Conservation (phyloP, 331 rosid species). For the Cydonia oblonga region DNA sequence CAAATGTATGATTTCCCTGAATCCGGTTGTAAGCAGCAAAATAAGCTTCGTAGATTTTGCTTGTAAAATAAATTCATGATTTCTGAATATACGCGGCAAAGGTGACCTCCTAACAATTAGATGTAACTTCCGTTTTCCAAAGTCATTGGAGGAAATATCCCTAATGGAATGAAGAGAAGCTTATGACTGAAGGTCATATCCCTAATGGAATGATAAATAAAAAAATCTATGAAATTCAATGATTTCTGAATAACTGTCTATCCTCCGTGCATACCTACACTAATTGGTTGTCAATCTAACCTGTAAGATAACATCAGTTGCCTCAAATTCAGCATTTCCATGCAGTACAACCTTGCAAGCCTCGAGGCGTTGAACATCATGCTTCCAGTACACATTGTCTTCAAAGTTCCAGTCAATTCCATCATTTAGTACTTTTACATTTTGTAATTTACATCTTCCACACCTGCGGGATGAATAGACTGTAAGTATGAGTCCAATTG, state of each 20-base stretch:
- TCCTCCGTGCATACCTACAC: slow-evolving; percentile 13
- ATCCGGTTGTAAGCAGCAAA: slow-evolving; percentile 13
- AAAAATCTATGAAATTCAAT: neutral
- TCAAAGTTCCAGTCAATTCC: slow-evolving; percentile 70
- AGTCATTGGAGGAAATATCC: neutral
- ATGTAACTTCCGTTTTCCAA: neutral
- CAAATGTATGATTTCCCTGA: slow-evolving; percentile 82
- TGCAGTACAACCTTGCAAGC: slow-evolving; percentile 59
- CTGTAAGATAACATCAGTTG: slow-evolving; percentile 65
- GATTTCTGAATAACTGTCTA: neutral
- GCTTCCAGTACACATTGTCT: slow-evolving; percentile 77
- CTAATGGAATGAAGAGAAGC: no score
- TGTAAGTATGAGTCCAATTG: slow-evolving; percentile 1
- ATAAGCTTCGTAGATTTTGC: neutral
- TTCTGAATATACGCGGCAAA: no score
- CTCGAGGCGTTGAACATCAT: slow-evolving; percentile 57
- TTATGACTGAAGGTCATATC: no score
- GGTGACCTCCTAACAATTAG: neutral
- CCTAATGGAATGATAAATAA: no score
- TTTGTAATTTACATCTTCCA: slow-evolving; percentile 84
- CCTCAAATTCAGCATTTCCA: slow-evolving; percentile 97
- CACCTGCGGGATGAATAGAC: slow-evolving; percentile 42
- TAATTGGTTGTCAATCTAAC: slow-evolving; percentile 22
- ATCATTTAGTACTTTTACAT: slow-evolving; percentile 65
- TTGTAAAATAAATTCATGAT: no score